phyloP scores from a whole-genome alignment of 352 stramenopile genomes.

The Globisporangium orthogonon region DNA sequence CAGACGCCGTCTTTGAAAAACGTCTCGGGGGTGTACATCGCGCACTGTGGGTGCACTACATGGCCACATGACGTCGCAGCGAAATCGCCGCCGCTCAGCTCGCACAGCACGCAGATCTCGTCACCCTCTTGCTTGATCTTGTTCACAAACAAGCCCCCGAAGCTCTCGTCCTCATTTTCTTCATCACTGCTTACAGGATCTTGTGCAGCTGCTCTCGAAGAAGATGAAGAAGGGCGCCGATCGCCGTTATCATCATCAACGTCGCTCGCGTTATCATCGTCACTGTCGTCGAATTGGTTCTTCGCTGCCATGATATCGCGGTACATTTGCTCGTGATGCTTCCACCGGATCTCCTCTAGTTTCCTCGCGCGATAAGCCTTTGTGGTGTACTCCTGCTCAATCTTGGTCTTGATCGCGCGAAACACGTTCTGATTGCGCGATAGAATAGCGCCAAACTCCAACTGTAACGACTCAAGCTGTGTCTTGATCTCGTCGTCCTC shows the following conservation, averaged over 20 bases:
- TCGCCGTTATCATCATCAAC: background rate
- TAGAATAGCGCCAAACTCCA: conserved; percentile 38
- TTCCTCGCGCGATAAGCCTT: conserved; percentile 41
- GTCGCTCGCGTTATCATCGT: conserved; percentile 25
- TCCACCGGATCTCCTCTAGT: conserved; percentile 43
- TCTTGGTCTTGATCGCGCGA: conserved; percentile 20
- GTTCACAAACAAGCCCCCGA: conserved; percentile 72
- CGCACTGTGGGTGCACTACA: conserved; percentile 72
- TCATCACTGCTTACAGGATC: conserved; percentile 29
- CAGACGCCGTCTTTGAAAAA: conserved; percentile 69
- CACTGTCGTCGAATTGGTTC: conserved; percentile 46
- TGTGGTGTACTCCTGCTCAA: conserved; percentile 38
- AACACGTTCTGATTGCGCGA: conserved; percentile 36
- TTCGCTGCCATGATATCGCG: conserved; percentile 34
- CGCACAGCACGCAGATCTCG: conserved; percentile 65
- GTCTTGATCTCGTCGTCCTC: conserved; percentile 34
- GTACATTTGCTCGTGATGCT: conserved; percentile 73
- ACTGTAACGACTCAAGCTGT: conserved; percentile 39
- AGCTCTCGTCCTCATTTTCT: conserved; percentile 46
- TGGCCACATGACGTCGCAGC: conserved; percentile 48
- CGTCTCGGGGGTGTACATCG: conserved; percentile 82
- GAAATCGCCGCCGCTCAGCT: conserved; percentile 73
- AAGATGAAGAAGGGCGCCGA: background rate
- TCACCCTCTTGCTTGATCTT: conserved; percentile 64
- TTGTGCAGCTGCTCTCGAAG: conserved; percentile 4